A percentile compares a stretch with the other conserved stretches of the same genome.
These are phyloP conservation scores for Venturia pyrina DNA, from an alignment of 2,329 filamentous ascomycete genomes.

Conservation along the genomic window DNA sequence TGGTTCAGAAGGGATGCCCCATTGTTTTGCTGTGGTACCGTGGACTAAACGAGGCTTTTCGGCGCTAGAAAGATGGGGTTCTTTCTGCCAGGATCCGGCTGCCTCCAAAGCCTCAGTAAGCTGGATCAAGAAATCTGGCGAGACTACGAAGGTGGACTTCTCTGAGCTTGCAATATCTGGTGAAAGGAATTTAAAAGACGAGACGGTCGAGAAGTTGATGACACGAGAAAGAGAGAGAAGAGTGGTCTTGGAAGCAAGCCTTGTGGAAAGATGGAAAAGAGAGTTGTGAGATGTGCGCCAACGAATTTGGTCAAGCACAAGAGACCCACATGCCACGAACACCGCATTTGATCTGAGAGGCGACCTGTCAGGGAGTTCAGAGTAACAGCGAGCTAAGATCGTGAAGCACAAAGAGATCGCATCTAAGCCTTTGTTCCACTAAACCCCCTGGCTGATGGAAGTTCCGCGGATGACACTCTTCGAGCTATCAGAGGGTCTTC, in stretches of 20 bases:
- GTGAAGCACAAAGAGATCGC: background rate
- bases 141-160: background rate
- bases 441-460: background rate
- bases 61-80: slow-evolving; percentile 27
- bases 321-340: background rate
- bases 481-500: background rate
- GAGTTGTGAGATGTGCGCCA: background rate
- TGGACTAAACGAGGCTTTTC: slow-evolving; percentile 21
- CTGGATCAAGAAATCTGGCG: background rate
- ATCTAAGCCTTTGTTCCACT: background rate
- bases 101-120: slow-evolving; percentile 14
- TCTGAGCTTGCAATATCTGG: background rate
- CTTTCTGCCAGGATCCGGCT: slow-evolving; percentile 24
- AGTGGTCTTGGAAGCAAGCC: background rate
- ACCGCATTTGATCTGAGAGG: background rate
- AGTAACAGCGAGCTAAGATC: too few species aligned
- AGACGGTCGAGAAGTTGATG: background rate
- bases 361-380: background rate
- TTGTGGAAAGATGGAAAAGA: background rate
- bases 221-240: background rate
- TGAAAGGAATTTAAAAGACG: background rate
- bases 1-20: slow-evolving; percentile 72
- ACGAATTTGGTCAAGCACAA: background rate
- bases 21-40: slow-evolving; percentile 47
- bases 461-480: background rate